Evolutionary conservation across 495 filamentous ascomycete genomes (phyloP), one percentile per base, ranked within the genome.

Genomic region (Cercophora newfieldiana): DNA sequence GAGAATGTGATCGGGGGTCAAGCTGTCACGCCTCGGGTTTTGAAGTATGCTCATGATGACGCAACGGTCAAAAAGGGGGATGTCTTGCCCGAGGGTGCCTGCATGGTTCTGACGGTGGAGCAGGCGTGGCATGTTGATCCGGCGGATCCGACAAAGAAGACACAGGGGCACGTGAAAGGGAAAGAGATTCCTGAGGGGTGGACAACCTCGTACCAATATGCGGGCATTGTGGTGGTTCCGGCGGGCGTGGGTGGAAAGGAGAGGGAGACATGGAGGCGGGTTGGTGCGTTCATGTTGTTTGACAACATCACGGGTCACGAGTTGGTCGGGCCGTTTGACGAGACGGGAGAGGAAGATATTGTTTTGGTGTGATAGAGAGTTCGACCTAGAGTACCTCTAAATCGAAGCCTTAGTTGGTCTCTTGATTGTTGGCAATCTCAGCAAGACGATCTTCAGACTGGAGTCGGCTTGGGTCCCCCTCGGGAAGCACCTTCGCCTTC

Each of bases 11-110:
- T 53, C 6, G 26, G 33, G 2, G 47, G 26, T 7, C 48, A 63
- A 29, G 24, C 22, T 25, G 61, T 63, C 5, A 25, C 30, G 61
- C 61, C 61, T 7, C 8, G 61, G 28, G 61, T 63, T 49, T 22
- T 63, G 12, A 54, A 63, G 61, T 63, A 63, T 31, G 61, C 61
- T 25, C 61, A 63, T 31, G 61, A 63, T 12, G 61, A 63, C 18
- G 16, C 50, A 29, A n/a, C 31, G 29, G 10, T 55, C 7, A 24
- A 19, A 28, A 7, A 31, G 5, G 61, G 61, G 14, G 61, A 55
- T 21, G 24, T 21, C 18, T 30, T 53, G 14, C 28, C 49, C 1
- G n/a, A 53, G 19, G 61, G 19, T 0, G 61, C 61, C 19, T 26
- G 26, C 3, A 63, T 63, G 48, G n/a, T 63, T 1, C 19, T 63